Evolutionary conservation across 768 basidiomycete genomes (phyloP).

Genomic region (Jaapia argillacea): DNA sequence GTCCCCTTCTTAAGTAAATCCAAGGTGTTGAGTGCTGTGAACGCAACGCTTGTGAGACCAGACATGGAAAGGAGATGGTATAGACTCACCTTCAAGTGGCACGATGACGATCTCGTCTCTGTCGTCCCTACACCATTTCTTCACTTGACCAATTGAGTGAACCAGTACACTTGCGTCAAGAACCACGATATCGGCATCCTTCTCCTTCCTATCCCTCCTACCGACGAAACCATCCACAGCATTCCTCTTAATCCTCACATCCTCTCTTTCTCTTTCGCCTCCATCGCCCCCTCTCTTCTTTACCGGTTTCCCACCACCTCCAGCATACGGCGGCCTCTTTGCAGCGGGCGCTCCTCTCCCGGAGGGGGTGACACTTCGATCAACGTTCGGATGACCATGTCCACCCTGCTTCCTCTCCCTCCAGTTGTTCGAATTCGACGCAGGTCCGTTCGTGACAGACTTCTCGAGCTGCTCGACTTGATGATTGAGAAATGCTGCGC

Average conservation of each 20-base stretch:
- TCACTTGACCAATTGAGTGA: conserved; percentile 67
- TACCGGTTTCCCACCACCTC: conserved; percentile 2
- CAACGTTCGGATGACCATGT: not conserved
- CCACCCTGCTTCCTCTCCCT: conserved; percentile 37
- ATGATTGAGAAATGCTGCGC: conserved; percentile 79
- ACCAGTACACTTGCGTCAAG: conserved; percentile 79
- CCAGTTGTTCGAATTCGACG: conserved; percentile 43
- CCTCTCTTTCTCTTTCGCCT: conserved; percentile 3
- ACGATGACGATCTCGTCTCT: conserved; percentile 72
- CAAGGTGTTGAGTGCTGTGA: conserved; percentile 76
- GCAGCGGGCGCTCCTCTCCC: not conserved
- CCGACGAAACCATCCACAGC: conserved; percentile 4
- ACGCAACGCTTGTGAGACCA: conserved; percentile 1
- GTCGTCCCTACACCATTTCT: conserved; percentile 73
- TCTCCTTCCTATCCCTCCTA: conserved; percentile 16
- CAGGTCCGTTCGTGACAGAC: conserved; percentile 43
- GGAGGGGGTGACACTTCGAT: conserved; percentile 1
- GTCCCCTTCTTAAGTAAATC: conserved; percentile 91
- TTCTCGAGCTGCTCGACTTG: conserved; percentile 86
- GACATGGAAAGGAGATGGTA: not conserved
- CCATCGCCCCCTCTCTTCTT: conserved; percentile 8
- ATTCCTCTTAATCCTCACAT: conserved; percentile 2
- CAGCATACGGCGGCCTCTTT: not conserved
- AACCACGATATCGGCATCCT: conserved; percentile 68
- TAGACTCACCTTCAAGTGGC: conserved; percentile 79